These are phyloP conservation scores for Citrullus colocynthis DNA, from an alignment of 306 rosid species.

Conservation along the genomic window DNA sequence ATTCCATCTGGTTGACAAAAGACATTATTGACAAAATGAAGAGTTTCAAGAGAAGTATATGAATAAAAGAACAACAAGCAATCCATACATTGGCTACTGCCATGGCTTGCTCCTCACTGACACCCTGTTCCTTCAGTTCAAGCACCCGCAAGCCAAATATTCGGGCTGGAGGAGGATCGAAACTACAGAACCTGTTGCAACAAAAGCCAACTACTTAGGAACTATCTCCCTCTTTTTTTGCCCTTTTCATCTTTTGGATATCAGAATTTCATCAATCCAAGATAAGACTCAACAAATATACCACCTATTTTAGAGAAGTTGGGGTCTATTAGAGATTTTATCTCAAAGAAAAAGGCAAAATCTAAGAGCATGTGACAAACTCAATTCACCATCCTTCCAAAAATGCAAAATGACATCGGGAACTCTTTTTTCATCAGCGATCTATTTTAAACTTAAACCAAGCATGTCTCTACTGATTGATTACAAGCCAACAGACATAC, in stretches of 20 bases:
- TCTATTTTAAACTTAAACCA: neutral
- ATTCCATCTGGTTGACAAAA: conserved; percentile 56
- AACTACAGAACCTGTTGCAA: conserved; percentile 50
- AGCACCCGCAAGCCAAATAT: conserved; percentile 55
- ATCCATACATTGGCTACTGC: conserved; percentile 62
- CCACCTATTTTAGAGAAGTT: neutral
- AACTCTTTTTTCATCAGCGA: neutral
- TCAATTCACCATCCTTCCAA: neutral
- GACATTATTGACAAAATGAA: conserved; percentile 1
- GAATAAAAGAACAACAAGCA: neutral
- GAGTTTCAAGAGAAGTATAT: neutral
- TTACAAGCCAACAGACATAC: neutral
- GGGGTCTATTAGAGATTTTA: neutral
- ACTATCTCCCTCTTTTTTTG: neutral
- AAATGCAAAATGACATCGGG: neutral
- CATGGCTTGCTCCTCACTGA: conserved; percentile 66
- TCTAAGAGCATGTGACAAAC: neutral
- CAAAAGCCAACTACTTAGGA: conserved; percentile 7
- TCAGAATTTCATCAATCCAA: neutral
- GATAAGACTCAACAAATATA: neutral
- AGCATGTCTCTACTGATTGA: neutral
- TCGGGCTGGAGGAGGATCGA: conserved; percentile 74
- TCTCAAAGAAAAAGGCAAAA: neutral
- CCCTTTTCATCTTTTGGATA: neutral
- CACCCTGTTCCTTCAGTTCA: conserved; percentile 63